Base-by-base conservation (phyloP, 805 yeast genomes). In the Candida ortonii region DNA sequence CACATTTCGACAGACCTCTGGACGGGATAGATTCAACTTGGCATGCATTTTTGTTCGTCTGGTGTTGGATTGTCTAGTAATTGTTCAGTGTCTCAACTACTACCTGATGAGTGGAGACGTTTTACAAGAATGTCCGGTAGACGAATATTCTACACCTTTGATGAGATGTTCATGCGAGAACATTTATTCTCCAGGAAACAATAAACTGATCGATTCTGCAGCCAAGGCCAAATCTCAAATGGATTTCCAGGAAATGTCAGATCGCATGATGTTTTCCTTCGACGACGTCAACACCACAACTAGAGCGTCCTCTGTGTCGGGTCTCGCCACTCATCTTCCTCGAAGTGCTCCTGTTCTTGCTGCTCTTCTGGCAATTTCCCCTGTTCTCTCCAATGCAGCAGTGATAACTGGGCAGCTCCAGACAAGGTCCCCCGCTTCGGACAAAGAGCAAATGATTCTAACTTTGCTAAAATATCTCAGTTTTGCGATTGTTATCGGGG, bases 321-420 rank as follows among this genome's bases (percentile, higher is more conserved):
- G 21, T 16, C 16, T 24, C 12, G 19, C 18, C 7, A 25, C 31
- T 14, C 25, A 27, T 22, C 14, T 36, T 5, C 40, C 45, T 1
- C 44, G 42, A 12, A 41, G 40, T 23, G 56, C 55, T 2, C 64
- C 64, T 1, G 51, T 59, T 6, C 31, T 59, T 16, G 55, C 64
- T 2, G 53, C 64, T 3, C 36, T 59, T 18, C 33, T 59, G 13
- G 59, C 61, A 7, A 22, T 57, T 7, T 42, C 61, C 10, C 59
- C 62, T 3, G 52, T 54, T 1, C 53, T 47, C 0, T 39, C 57
- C 15, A 43, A 44, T 25, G 57, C 54, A 6, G 15, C 39, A n/a
- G 39, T 52, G 10, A 23, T 43, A 9, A 16, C 19, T 3, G 6
- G 13, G 12, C 16, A 14, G 8, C 6, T 7, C 9, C 17, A 7